Base-by-base conservation (phyloP, 768 basidiomycete species). In the Hygrocybe punicea region DNA sequence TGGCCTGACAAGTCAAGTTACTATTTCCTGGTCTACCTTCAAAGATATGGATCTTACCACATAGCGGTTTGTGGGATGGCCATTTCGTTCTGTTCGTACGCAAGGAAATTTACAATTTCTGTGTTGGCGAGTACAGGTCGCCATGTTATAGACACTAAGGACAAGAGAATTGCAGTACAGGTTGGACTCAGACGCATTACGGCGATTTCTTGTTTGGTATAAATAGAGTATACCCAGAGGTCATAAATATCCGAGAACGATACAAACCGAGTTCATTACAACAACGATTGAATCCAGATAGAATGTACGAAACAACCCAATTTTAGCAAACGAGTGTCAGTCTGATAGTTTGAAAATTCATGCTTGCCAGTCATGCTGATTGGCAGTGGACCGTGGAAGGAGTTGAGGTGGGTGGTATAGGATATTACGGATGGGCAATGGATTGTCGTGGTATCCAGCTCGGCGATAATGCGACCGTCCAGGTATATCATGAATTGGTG, bases 61-160 rank as follows among this genome's bases (percentile, higher is more conserved):
- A 65, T 55, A 47, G 57, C 51, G 4, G 64, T 60, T 37, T 65
- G 65, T 6, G 65, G 42, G 58, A 65, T 17, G 24, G 56, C 40
- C 9, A 65, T 47, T 33, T 66, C 64, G 16, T 59, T 51, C 6
- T 59, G 62, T 40, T 67, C 67, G 14, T 68, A 62, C 9, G 37
- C 56, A 25, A 23, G 3, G 40, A 57, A 57, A 66, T 83, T 84
- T 66, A 84, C 68, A 62, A 87, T 86, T 71, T 87, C 84, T 35
- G 86, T 87, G 68, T 87, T 86, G 19, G 79, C 84, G 51, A 70
- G 61, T 19, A 53, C 51, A 11, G 40, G 7, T 29, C 23, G 35
- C 58, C 53, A 37, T n/a, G 19, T 6, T 24, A 19, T 14, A 8
- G 49, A 23, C 34, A 49, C 25, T 7, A 60, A 9, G 19, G 55